Evolutionary conservation across 1,284 basidiomycete species (phyloP), one percentile per base, ranked within the genome.

Genomic region (Irpex sp.): DNA sequence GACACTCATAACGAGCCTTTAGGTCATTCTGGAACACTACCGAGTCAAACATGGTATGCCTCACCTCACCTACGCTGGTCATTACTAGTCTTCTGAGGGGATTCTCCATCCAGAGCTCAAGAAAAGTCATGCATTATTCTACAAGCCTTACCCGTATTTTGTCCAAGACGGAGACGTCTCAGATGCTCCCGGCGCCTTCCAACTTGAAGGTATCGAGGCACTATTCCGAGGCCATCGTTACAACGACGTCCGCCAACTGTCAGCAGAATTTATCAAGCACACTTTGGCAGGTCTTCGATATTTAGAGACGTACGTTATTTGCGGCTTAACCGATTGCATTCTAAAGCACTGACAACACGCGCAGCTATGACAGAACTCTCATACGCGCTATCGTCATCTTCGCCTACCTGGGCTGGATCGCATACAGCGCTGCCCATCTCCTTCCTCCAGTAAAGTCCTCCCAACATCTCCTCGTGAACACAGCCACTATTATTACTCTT

Each of bases 361-460:
- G 15, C 67, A 86, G 85, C 21, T 89, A 95, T 71, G 93, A 96
- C 70, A 88, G 92, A 50, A 79, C 85, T 35, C 75, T 94, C 51
- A 86, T 96, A 31, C 84, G 87, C 26, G 76, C 72, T 0, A 86
- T 95, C 63, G 91, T 94, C 57, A 83, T 83, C 1, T 68, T 81
- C 3, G 93, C 92, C 4, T 96, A 96, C 73, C 70, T 84, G 0
- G 93, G 93, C 54, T 95, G 93, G 86, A 87, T 88, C 33, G 85
- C 84, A 0, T 92, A 85, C 71, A 79, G 84, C 7, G 84, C 86
- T 0, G 72, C 83, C 3, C 84, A 79, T 59, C 78, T 90, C 21
- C 75, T 89, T 59, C 62, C 72, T 9, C 69, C 70, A 13, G 21
- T 39, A 5, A 63, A 54, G 31, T 31, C 51, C 8, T 57, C 26